These are phyloP conservation scores for Pulveroboletus ravenelii DNA, from an alignment of 768 basidiomycete genomes.

Conservation along the genomic window DNA sequence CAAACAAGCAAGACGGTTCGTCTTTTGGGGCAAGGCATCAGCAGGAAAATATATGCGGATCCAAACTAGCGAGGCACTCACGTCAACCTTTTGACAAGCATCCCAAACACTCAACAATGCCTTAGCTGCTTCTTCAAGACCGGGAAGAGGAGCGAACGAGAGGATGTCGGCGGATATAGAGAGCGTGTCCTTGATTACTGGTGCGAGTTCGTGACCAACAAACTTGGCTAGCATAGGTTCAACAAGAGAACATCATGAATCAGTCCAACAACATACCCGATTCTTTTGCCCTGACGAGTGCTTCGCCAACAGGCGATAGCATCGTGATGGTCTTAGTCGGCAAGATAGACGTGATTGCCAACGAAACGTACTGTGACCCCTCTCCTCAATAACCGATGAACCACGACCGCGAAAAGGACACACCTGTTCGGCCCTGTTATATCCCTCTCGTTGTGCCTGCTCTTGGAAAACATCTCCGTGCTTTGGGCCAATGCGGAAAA, in stretches of 20 bases:
- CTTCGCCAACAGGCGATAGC: slow-evolving; percentile 24
- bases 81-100: slow-evolving; percentile 54
- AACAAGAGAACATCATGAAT: not conserved
- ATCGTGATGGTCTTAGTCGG: slow-evolving; percentile 11
- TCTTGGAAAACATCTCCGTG: slow-evolving; percentile 1
- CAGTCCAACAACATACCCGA: slow-evolving; percentile 8
- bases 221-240: slow-evolving; percentile 22
- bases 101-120: slow-evolving; percentile 63
- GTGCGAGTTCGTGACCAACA: slow-evolving; percentile 31
- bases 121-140: slow-evolving; percentile 47
- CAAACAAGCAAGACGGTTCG: slow-evolving; percentile 62
- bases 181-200: slow-evolving; percentile 36
- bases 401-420: not conserved
- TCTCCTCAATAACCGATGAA: not conserved
- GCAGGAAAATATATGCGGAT: not conserved
- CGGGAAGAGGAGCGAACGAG: slow-evolving; percentile 52
- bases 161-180: slow-evolving; percentile 34
- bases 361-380: slow-evolving; percentile 18
- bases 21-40: slow-evolving; percentile 34
- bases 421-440: slow-evolving; percentile 30
- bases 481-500: slow-evolving; percentile 24
- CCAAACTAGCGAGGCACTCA: slow-evolving; percentile 30
- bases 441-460: slow-evolving; percentile 12
- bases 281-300: slow-evolving; percentile 17
- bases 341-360: slow-evolving; percentile 28